Base-by-base conservation (phyloP, 1,139 yeast species). In the Arxiozyma slooffiae region DNA sequence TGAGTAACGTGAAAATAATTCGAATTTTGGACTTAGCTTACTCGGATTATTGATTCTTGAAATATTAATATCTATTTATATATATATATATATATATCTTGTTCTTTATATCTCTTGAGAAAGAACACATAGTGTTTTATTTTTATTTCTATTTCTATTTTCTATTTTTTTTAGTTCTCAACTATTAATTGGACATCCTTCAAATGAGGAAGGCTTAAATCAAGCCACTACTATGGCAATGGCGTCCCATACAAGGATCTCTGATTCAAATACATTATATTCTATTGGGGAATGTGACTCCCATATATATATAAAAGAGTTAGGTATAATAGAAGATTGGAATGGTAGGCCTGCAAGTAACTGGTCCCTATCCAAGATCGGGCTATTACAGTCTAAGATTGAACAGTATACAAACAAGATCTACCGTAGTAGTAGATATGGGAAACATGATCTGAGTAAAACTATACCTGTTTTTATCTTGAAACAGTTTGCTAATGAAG, bases 321-420 rank as follows among this genome's bases (percentile, higher is more conserved):
- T 63, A 22, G 51, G 56, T 30, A 38, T 57, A n/a, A 26, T 44
- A 18, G 67, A 61, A 41, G 59, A 60, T 41, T 63, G 66, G 66
- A 49, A 57, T 26, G 59, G 60, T 18, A 53, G 67, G 42, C 68
- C 68, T 0, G 67, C 66, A 3, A 61, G 65, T 40, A 57, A 58
- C 16, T 64, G 68, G 68, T 60, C 68, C 0, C 58, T 61, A 34
- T 57, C 55, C n/a, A 46, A 56, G 30, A 60, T 64, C 38, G 66
- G 66, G 6, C 46, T 55, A 7, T 45, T 64, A 34, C 64, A 61
- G 52, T 52, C 60, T 4, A 63, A 61, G 51, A 57, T 64, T 11
- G 67, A 64, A 48, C 50, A 54, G 22, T 61, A 55, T 46, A 59
- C 61, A 6, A 59, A 58, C 37, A 54, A 53, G 44, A 59, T 64